These are phyloP conservation scores for Rosa lucieae DNA, from an alignment of 306 rosid species.

Conservation along the genomic window DNA sequence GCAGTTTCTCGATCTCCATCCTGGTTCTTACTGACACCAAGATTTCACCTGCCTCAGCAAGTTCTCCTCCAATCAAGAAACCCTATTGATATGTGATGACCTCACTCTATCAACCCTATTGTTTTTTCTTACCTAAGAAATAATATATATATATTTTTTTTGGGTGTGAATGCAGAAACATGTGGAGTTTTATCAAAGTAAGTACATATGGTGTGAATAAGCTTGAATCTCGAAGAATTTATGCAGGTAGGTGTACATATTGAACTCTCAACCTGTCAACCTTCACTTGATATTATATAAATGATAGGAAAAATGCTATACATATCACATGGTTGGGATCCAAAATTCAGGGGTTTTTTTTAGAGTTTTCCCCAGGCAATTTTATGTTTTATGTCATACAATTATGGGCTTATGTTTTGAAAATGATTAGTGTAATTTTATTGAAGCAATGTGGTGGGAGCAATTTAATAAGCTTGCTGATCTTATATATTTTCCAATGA, in stretches of 20 bases:
- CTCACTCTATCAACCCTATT: background rate
- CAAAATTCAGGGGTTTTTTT: background rate
- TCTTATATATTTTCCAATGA: background rate
- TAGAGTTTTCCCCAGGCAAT: background rate
- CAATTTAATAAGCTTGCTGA: too few relatives aligned
- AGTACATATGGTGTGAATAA: background rate
- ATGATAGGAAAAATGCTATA: background rate
- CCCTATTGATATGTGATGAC: background rate
- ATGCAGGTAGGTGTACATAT: constrained; percentile 13
- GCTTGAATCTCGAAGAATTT: background rate
- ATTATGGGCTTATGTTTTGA: background rate
- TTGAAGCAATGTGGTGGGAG: too few relatives aligned
- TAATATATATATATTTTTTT: background rate
- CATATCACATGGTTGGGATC: background rate
- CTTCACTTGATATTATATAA: background rate
- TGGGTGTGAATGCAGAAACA: background rate
- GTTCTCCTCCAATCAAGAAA: background rate
- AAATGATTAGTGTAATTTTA: too few relatives aligned
- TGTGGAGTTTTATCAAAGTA: background rate
- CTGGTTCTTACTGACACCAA: background rate
- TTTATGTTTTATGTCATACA: background rate
- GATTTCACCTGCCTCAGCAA: background rate
- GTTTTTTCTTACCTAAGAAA: background rate
- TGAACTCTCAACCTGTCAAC: constrained; percentile 4
- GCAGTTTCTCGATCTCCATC: background rate